Percentiles rank a stretch among this genome's conserved stretches.
phyloP scores from a whole-genome alignment of 129 eudicot genomes.

The Chrysanthemum seticuspe region DNA sequence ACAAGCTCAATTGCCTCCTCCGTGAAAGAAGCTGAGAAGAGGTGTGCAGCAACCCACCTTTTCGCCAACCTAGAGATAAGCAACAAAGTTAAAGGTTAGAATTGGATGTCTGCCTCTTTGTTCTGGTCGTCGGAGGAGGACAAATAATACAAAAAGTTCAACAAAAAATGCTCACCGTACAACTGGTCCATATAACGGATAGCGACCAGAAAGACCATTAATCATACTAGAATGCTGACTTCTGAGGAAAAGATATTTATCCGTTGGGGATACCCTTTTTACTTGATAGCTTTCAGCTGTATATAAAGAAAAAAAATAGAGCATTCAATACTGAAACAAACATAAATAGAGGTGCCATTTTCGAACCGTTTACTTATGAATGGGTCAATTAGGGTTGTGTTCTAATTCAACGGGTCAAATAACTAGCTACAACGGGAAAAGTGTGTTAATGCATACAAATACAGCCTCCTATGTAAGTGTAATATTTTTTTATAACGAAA shows the following conservation, averaged over 20 bases:
- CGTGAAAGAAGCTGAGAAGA: conserved; percentile 60
- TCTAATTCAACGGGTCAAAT: neutral
- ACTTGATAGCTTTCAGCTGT: conserved; percentile 53
- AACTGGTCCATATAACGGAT: conserved; percentile 70
- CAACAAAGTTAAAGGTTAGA: conserved; percentile 8
- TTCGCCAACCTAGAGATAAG: conserved; percentile 65
- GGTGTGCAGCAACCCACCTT: conserved; percentile 95
- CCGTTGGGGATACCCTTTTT: conserved; percentile 62
- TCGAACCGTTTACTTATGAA: conserved; percentile 2
- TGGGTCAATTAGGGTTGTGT: neutral
- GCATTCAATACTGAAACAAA: neutral
- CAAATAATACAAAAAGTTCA: conserved; percentile 1
- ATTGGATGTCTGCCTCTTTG: neutral
- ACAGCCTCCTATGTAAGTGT: too few relatives aligned
- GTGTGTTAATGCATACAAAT: too few relatives aligned
- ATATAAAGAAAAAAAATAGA: conserved; percentile 1
- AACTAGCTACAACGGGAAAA: neutral
- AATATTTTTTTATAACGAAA: too few relatives aligned
- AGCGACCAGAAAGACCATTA: conserved; percentile 83
- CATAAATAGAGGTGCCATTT: neutral
- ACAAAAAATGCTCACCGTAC: conserved; percentile 53
- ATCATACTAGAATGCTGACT: conserved; percentile 95
- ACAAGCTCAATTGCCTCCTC: conserved; percentile 86
- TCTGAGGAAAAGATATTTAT: conserved; percentile 59
- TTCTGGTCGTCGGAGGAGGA: conserved; percentile 8